Conservation (phyloP, 75 land plant genomes). For the Pinus tabuliformis region DNA sequence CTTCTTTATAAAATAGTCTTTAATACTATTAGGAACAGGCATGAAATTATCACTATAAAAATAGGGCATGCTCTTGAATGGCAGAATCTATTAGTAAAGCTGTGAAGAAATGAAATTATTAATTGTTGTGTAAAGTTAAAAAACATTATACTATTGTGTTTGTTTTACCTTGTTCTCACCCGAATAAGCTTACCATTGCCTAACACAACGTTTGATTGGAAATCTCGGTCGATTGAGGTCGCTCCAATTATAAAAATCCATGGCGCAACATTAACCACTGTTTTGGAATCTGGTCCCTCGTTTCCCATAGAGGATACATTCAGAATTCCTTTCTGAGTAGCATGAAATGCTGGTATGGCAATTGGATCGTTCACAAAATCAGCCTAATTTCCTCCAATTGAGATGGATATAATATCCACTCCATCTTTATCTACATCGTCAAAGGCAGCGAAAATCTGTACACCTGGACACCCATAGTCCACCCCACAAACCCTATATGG, state of each 20-base stretch:
- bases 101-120: too few species aligned
- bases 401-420: slow-evolving; percentile 57
- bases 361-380: slow-evolving; percentile 37
- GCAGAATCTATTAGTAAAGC: too few species aligned
- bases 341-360: slow-evolving; percentile 27
- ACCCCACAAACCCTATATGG: slow-evolving; percentile 35
- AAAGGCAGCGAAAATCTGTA: slow-evolving; percentile 53
- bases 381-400: slow-evolving; percentile 40
- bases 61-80: too few species aligned
- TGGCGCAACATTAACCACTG: slow-evolving; percentile 25
- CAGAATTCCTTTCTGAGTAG: slow-evolving; percentile 18
- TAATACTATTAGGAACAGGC: too few species aligned
- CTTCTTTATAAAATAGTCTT: too few species aligned
- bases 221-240: slow-evolving; percentile 35
- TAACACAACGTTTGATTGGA: slow-evolving; percentile 1
- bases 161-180: too few species aligned
- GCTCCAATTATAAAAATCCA: slow-evolving; percentile 42
- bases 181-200: too few species aligned
- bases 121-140: too few species aligned
- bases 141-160: too few species aligned
- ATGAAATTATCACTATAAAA: too few species aligned
- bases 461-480: slow-evolving; percentile 27
- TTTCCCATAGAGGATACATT: slow-evolving; percentile 31
- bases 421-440: slow-evolving; percentile 58
- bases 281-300: slow-evolving; percentile 21